These are phyloP conservation scores for Earliella scabrosa DNA, from an alignment of 1,284 basidiomycete species.

Conservation along the genomic window DNA sequence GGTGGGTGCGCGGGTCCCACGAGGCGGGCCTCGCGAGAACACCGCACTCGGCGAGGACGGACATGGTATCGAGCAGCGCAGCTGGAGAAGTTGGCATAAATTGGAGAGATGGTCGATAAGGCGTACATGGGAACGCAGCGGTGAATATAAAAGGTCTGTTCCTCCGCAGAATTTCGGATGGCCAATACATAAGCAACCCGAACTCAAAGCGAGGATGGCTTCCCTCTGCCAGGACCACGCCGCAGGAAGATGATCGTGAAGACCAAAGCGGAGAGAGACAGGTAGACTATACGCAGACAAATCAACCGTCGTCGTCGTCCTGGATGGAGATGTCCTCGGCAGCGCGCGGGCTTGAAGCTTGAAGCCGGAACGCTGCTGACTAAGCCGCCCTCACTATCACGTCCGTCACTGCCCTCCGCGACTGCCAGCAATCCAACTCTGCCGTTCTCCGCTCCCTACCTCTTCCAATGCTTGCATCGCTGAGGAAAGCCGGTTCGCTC, in stretches of 20 bases:
- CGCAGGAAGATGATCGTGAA: constrained; percentile 34
- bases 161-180: constrained; percentile 80
- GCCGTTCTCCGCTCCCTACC: constrained; percentile 12
- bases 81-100: too few relatives aligned
- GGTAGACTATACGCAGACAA: constrained; percentile 46
- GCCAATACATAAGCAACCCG: constrained; percentile 62
- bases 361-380: constrained; percentile 23
- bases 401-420: constrained; percentile 5
- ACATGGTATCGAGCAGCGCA: background rate
- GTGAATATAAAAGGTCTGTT: constrained; percentile 48
- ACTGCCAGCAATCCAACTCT: constrained; percentile 21
- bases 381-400: constrained; percentile 23
- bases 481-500: constrained; percentile 63
- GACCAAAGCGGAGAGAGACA: constrained; percentile 70
- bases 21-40: constrained; percentile 17
- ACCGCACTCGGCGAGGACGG: too few relatives aligned
- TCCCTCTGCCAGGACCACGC: constrained; percentile 66
- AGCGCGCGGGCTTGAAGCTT: background rate
- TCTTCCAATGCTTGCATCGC: constrained; percentile 58
- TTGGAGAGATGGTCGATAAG: background rate
- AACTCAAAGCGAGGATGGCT: constrained; percentile 79
- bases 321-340: constrained; percentile 40
- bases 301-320: constrained; percentile 79
- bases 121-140: constrained; percentile 9
- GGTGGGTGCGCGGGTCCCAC: constrained; percentile 21